Percentiles rank a stretch among this genome's conserved stretches.
Conservation (phyloP, 352 stramenopile genomes). For the Albugo laibachii region DNA sequence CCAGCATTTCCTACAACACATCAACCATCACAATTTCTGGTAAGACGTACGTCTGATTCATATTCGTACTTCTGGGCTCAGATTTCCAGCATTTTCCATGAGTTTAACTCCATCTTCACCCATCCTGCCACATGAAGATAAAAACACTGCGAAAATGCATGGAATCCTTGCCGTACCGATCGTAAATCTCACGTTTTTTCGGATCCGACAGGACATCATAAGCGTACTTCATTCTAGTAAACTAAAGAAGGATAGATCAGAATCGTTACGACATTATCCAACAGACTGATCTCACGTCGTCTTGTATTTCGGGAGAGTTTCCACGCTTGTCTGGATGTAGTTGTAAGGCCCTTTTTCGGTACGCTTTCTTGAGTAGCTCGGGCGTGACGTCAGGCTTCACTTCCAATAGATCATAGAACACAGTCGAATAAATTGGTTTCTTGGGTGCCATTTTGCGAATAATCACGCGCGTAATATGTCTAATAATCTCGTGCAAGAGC, state of each 20-base stretch:
- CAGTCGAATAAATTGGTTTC: slow-evolving; percentile 49
- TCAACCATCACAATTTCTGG: slow-evolving; percentile 53
- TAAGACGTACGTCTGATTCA: slow-evolving; percentile 31
- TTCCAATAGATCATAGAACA: slow-evolving; percentile 73
- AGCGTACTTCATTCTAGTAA: slow-evolving; percentile 82
- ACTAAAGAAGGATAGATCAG: slow-evolving; percentile 23
- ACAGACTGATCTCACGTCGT: slow-evolving; percentile 17
- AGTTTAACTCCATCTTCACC: slow-evolving; percentile 77
- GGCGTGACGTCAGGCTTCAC: slow-evolving; percentile 45
- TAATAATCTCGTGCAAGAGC: too few relatives aligned
- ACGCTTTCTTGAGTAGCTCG: slow-evolving; percentile 85
- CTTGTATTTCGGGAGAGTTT: slow-evolving; percentile 59
- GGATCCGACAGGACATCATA: slow-evolving; percentile 86
- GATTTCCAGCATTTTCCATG: slow-evolving; percentile 72
- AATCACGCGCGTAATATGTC: too few relatives aligned
- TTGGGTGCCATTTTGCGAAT: slow-evolving; percentile 4
- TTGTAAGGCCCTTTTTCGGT: slow-evolving; percentile 79
- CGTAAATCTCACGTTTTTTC: slow-evolving; percentile 65
- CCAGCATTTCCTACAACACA: slow-evolving; percentile 31
- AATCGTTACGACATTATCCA: slow-evolving; percentile 4
- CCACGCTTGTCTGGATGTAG: slow-evolving; percentile 81
- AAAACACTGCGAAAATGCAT: neutral
- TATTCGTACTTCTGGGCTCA: slow-evolving; percentile 53
- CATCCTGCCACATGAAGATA: slow-evolving; percentile 14
- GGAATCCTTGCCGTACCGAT: slow-evolving; percentile 20